Evolutionary conservation across 352 stramenopile genomes (phyloP), one percentile per base, ranked within the genome.

Genomic region (Phytopythium helicoides): DNA sequence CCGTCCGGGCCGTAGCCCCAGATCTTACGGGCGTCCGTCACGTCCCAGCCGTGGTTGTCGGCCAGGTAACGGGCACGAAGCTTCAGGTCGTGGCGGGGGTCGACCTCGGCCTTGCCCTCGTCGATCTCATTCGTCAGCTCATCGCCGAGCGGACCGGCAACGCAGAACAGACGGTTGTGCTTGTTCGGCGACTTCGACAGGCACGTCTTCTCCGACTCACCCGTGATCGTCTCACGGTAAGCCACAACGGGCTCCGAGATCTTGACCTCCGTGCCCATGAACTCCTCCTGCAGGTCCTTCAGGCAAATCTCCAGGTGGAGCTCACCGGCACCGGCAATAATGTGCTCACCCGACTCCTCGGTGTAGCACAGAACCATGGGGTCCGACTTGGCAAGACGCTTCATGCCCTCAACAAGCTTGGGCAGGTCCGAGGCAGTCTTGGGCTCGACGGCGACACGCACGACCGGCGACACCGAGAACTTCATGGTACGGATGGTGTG

Each of bases 131-230:
- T 81, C 21, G 92, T 95, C 23, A 99, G 82, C 52, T 98, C 97
- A 45, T 97, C 84, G 55, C 83, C 80, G 25, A 99, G 69, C 47
- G 94, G 80, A 36, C 77, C 61, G 38, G 86, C 96, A 51, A 97
- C 91, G 63, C 97, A 94, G 82, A 99, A 99, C 21, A 99, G 90
- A 96, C 97, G 94, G 82, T 99, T 99, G 94, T 99, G 97, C 86
- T 99, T 99, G 95, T 99, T 99, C 40, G 97, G 95, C 60, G 97
- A 99, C 94, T 99, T 99, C 55, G 97, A 98, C 60, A 99, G 77
- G 70, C 94, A 98, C 57, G 92, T 97, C 74, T 98, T 92, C 47
- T 73, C 85, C 58, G 97, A 99, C 61, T 97, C 94, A n/a, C 66
- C 85, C 38, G 83, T 97, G 62, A 99, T 92, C 45, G 97, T 99